Percentiles rank a stretch among this genome's conserved stretches.
phyloP scores from a whole-genome alignment of 179 eudicot species.

The Gypsophila paniculata region DNA sequence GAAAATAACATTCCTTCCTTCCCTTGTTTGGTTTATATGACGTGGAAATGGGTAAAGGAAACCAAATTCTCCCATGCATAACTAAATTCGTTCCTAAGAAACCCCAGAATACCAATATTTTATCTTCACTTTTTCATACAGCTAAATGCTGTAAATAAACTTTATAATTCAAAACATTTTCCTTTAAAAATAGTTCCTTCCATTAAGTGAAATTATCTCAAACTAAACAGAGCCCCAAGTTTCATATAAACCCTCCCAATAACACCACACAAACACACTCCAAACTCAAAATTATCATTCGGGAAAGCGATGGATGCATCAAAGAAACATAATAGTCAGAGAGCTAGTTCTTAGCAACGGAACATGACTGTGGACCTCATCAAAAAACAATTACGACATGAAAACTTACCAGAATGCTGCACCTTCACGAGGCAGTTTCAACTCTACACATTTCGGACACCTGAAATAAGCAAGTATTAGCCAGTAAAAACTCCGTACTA shows the following conservation, averaged over 20 bases:
- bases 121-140: neutral
- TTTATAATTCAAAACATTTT: neutral
- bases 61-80: neutral
- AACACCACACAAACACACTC: neutral
- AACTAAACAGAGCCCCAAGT: neutral
- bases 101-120: neutral
- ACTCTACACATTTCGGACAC: conserved; percentile 87
- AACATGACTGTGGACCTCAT: neutral
- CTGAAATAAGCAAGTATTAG: conserved; percentile 36
- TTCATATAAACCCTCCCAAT: neutral
- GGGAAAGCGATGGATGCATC: conserved; percentile 5
- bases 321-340: neutral
- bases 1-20: neutral
- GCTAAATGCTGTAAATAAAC: neutral
- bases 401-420: conserved; percentile 82
- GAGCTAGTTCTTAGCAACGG: neutral
- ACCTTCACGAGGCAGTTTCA: conserved; percentile 86
- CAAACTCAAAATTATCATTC: neutral
- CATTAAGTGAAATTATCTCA: neutral
- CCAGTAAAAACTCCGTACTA: neutral
- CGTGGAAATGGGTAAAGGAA: neutral
- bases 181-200: neutral
- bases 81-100: neutral
- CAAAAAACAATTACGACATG: neutral
- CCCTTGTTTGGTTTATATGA: neutral